Evolutionary conservation across 441 rosid genomes (phyloP).

Genomic region (Syzygium malaccense): DNA sequence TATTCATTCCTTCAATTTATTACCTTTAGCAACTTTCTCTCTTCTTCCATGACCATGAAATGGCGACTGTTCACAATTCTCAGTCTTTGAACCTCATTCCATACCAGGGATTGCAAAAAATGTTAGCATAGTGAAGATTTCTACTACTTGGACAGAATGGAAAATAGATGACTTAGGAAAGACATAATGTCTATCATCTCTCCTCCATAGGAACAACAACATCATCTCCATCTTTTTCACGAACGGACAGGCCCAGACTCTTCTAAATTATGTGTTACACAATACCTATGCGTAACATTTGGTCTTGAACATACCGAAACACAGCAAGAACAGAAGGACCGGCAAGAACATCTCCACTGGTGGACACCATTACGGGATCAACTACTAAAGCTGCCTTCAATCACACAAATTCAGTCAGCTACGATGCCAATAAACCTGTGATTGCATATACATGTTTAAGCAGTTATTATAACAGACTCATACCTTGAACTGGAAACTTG

Average conservation of each 20-base stretch:
- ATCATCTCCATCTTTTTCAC: neutral
- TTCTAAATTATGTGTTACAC: neutral
- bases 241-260: neutral
- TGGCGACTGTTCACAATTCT: neutral
- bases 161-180: neutral
- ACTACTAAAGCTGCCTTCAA: constrained; percentile 86
- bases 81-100: neutral
- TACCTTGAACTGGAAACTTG: constrained; percentile 69
- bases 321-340: constrained; percentile 66
- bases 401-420: constrained; percentile 22
- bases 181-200: neutral
- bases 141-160: neutral
- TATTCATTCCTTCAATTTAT: neutral
- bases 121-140: neutral
- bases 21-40: neutral
- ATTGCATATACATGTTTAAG: neutral
- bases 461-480: neutral
- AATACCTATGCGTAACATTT: accelerated
- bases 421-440: constrained; percentile 2
- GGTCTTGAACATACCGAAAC: constrained; percentile 38
- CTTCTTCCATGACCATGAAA: neutral
- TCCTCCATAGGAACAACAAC: neutral
- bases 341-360: constrained; percentile 92
- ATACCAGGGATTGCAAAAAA: neutral
- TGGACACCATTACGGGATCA: constrained; percentile 98